Base-by-base conservation (phyloP, 768 basidiomycete genomes). In the Podaxis rugospora region DNA sequence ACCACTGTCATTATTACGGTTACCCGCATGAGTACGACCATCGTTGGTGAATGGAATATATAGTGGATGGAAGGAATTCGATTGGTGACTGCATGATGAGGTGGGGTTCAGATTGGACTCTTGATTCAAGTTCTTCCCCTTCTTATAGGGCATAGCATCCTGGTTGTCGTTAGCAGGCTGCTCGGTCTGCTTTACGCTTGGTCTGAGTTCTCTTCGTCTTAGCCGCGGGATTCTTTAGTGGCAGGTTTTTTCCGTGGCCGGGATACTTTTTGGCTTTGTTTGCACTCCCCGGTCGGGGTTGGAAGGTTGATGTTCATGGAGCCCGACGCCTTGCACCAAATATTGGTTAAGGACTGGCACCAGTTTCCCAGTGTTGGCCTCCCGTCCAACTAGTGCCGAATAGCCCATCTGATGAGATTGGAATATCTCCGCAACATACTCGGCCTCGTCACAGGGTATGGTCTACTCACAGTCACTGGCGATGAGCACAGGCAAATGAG, bases 401-500 rank as follows among this genome's bases (percentile, higher is more conserved):
- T 21, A 21, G 5, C 23, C 40, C 25, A 39, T 46, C 27, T 54
- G 27, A 14, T 5, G 27, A 46, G 5, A 16, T 47, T 5, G 11
- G 2, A 64, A 28, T 81, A 78, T 62, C 66, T 80, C 70, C 75
- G 77, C 53, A 69, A 78, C 55, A 68, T 76, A 2, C 66, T 81
- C 4, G 80, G 78, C 5, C 63, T 77, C 5, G 75, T 77, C 2
- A 72, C 78, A 7, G 80, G 80, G 0, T 74, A 78, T 66, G 81
- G 81, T 1, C 68, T 82, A 1, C 66, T 82, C 49, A 81, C 81
- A 0, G 76, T 79, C 16, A 82, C 80, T 1, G 80, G 82, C n/a
- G n/a, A n/a, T n/a, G n/a, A n/a, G n/a, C n/a, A n/a, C 64, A 80
- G 75, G 62, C 75, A 74, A 52, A 80, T 83, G 78, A 77, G 79